phyloP scores from a whole-genome alignment of 495 filamentous ascomycete genomes.

The Emericellopsis terricola region DNA sequence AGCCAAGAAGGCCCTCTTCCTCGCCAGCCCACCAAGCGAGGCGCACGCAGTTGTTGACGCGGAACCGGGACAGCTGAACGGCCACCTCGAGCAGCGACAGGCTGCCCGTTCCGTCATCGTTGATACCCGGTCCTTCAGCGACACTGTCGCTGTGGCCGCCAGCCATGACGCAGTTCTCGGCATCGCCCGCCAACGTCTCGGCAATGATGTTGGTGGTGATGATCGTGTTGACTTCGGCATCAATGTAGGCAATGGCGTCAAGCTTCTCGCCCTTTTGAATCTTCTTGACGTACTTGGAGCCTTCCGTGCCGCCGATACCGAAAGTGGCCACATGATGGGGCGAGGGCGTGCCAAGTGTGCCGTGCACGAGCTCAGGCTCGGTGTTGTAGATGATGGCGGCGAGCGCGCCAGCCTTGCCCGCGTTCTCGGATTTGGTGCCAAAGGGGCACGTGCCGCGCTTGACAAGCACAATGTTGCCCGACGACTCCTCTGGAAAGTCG shows the following conservation, averaged over 20 bases:
- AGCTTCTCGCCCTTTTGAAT: constrained; percentile 27
- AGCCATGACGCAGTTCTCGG: constrained; percentile 36
- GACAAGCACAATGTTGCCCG: constrained; percentile 36
- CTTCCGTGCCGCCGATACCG: constrained; percentile 32
- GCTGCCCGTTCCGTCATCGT: constrained; percentile 36
- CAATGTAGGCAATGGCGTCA: constrained; percentile 35
- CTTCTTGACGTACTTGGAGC: constrained; percentile 24
- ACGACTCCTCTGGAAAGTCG: constrained; percentile 24
- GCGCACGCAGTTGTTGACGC: constrained; percentile 35
- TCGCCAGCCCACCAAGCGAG: constrained; percentile 41
- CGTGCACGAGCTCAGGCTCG: constrained; percentile 24
- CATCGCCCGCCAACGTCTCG: constrained; percentile 34
- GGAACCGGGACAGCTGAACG: constrained; percentile 27
- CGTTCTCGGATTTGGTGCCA: constrained; percentile 36
- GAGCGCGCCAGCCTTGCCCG: constrained; percentile 37
- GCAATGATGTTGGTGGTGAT: constrained; percentile 34
- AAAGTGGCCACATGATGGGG: constrained; percentile 38
- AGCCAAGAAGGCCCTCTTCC: constrained; percentile 39
- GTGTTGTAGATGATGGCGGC: constrained; percentile 46
- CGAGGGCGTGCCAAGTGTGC: constrained; percentile 34
- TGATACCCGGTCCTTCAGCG: constrained; percentile 28
- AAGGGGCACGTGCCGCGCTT: constrained; percentile 40
- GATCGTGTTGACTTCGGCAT: constrained; percentile 25
- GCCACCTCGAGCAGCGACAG: constrained; percentile 35
- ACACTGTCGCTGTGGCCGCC: constrained; percentile 39